A percentile compares a stretch with the other conserved stretches of the same genome.
phyloP scores from a whole-genome alignment of 345 rosid species.

The Limnanthes douglasii region DNA sequence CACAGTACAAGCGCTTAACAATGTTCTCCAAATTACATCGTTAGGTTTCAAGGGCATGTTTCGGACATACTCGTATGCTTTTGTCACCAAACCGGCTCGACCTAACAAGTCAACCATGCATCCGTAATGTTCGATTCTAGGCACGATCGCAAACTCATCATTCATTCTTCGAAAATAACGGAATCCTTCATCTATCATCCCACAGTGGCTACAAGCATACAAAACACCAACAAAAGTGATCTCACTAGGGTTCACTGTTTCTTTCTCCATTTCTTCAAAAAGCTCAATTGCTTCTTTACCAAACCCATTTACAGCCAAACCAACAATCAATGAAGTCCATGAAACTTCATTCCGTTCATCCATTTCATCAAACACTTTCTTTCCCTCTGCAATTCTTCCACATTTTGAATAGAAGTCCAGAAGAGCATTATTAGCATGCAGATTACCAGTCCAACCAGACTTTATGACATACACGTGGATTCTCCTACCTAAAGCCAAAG shows the following conservation, averaged over 20 bases:
- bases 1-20: slow-evolving; percentile 55
- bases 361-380: slow-evolving; percentile 41
- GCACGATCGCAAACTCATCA: slow-evolving; percentile 42
- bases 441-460: slow-evolving; percentile 30
- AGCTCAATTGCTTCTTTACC: slow-evolving; percentile 56
- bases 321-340: slow-evolving; percentile 70
- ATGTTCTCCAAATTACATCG: slow-evolving; percentile 68
- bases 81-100: slow-evolving; percentile 57
- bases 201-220: slow-evolving; percentile 87
- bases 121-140: slow-evolving; percentile 77
- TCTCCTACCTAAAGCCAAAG: slow-evolving; percentile 54
- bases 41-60: slow-evolving; percentile 55
- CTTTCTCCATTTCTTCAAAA: slow-evolving; percentile 38
- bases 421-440: slow-evolving; percentile 45
- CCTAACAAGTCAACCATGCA: slow-evolving; percentile 87
- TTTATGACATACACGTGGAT: slow-evolving; percentile 45
- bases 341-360: slow-evolving; percentile 45
- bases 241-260: slow-evolving; percentile 37
- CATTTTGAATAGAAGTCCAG: slow-evolving; percentile 71
- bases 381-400: slow-evolving; percentile 43
- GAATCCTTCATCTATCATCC: slow-evolving; percentile 70
- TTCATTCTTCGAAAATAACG: slow-evolving; percentile 43
- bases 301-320: slow-evolving; percentile 76
- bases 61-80: slow-evolving; percentile 37
- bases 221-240: slow-evolving; percentile 70